Base-by-base conservation (phyloP, 768 basidiomycete genomes). In the Boletellus ananiceps region DNA sequence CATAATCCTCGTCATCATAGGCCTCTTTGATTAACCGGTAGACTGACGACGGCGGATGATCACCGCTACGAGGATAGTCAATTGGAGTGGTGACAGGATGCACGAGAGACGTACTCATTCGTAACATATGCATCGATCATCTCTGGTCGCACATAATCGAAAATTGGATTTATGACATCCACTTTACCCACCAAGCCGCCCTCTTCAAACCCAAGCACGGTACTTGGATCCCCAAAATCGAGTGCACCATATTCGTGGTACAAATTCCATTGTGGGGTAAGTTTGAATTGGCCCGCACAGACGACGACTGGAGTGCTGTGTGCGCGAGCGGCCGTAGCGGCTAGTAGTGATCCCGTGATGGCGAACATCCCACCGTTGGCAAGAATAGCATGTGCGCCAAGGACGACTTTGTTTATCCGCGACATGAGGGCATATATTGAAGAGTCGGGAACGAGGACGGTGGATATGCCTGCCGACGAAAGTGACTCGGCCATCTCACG, bases 281-380 rank as follows among this genome's bases (percentile, higher is more conserved):
- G 74, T 65, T 99, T 99, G 73, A 93, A 99, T 69, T 96, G 93
- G 2, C 95, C 96, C 2, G 91, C 87, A 61, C 90, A 92, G 12
- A 96, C 88, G 33, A 95, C 88, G 38, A 97, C 88, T 0, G 93
- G 93, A 16, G 91, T 93, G 59, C 86, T 83, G 70, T 96, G 93
- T 25, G 84, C 87, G 49, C 82, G 82, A 32, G 94, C 94, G 41
- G 93, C 93, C 19, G 86, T 82, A 4, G 89, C 91, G 2, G 85
- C 89, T 37, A 93, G 74, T 15, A 93, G 77, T 2, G 91, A 87
- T 16, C 94, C 94, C 0, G 88, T 79, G 38, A 89, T 79, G 14
- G 90, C 88, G 66, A 95, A 93, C 79, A 97, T 86, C 13, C 94
- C 93, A 13, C 96, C 96, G 62, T 97, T 95, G 21, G 95, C 94